Evolutionary conservation across 2,329 filamentous ascomycete genomes (phyloP).

Genomic region (Fusarium musae): DNA sequence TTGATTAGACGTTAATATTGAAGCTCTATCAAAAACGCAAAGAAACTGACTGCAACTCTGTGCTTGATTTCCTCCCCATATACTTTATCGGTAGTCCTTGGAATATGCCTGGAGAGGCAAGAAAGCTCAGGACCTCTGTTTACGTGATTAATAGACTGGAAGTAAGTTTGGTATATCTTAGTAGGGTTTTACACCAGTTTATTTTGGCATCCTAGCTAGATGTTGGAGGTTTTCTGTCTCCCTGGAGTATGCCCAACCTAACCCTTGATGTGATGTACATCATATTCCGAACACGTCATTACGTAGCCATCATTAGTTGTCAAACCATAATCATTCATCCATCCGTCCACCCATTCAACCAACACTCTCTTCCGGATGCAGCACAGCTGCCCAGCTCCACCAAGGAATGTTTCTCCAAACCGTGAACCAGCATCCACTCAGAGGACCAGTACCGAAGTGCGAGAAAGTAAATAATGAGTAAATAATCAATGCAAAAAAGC

Average conservation of each 20-base stretch:
- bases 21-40: background rate
- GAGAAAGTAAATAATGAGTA: background rate
- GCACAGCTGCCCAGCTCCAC: conserved; percentile 26
- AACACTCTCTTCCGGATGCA: conserved; percentile 8
- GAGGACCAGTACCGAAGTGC: background rate
- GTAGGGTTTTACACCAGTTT: background rate
- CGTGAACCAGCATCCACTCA: conserved; percentile 11
- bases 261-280: conserved; percentile 6
- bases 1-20: background rate
- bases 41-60: conserved; percentile 1
- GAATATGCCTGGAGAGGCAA: background rate
- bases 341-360: conserved; percentile 13
- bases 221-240: background rate
- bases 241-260: conserved; percentile 6
- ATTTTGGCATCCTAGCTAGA: background rate
- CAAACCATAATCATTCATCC: conserved; percentile 41
- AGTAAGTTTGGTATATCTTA: background rate
- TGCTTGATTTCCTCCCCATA: conserved; percentile 7
- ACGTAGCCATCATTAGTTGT: conserved; percentile 35
- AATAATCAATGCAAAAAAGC: conserved; percentile 27
- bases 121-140: background rate
- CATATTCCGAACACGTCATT: conserved; percentile 24
- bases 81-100: conserved; percentile 15
- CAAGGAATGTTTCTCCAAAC: conserved; percentile 21
- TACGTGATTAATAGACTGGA: background rate